Evolutionary conservation across 1,139 yeast species (phyloP).

Genomic region (Candida sp.): DNA sequence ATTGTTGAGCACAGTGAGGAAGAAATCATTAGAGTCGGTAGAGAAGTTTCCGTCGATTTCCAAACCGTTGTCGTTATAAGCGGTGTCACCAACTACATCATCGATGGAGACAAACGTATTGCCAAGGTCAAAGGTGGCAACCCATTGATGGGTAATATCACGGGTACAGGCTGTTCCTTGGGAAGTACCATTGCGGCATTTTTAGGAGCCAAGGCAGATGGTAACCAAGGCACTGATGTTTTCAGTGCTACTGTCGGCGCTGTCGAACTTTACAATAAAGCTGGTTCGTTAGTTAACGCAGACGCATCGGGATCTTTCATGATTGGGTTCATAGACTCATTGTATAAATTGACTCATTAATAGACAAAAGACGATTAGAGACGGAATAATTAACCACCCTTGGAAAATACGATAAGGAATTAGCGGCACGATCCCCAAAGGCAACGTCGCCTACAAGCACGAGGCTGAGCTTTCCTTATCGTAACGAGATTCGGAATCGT

Average conservation of each 20-base stretch:
- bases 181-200: constrained; percentile 76
- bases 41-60: constrained; percentile 56
- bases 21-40: constrained; percentile 43
- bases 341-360: constrained; percentile 26
- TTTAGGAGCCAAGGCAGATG: constrained; percentile 49
- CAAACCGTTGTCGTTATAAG: constrained; percentile 77
- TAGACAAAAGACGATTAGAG: neutral
- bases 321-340: constrained; percentile 47
- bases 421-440: too few species aligned
- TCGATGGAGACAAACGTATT: constrained; percentile 19
- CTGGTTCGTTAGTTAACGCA: constrained; percentile 60
- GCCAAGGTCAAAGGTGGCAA: constrained; percentile 60
- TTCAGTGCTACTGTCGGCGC: constrained; percentile 62
- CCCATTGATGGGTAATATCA: constrained; percentile 69
- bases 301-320: constrained; percentile 58
- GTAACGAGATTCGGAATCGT: too few species aligned
- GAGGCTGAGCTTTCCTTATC: too few species aligned
- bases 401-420: too few species aligned
- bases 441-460: too few species aligned
- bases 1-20: constrained; percentile 34
- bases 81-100: constrained; percentile 36
- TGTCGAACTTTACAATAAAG: constrained; percentile 62
- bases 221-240: constrained; percentile 22
- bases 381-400: too few species aligned
- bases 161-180: constrained; percentile 89